Evolutionary conservation across 2,329 filamentous ascomycete species (phyloP).

Genomic region (Fusarium oxysporum): DNA sequence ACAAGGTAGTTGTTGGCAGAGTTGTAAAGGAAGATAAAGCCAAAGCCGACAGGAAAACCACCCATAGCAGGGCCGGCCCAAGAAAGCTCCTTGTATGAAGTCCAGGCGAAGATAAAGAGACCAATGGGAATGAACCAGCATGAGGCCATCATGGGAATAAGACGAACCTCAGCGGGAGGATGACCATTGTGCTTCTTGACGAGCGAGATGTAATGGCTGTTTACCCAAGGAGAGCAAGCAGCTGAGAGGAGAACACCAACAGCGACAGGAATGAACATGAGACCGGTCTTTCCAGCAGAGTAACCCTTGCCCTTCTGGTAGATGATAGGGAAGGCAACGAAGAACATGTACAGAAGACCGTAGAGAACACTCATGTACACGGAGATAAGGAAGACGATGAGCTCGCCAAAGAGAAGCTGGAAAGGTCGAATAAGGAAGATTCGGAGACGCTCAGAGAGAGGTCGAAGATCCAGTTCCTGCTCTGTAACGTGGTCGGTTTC

Average conservation of each 20-base stretch:
- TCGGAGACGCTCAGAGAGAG: constrained; percentile 74
- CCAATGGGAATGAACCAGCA: constrained; percentile 77
- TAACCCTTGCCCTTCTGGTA: constrained; percentile 86
- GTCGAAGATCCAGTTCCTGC: constrained; percentile 79
- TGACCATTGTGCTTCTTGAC: constrained; percentile 73
- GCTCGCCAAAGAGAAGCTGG: constrained; percentile 84
- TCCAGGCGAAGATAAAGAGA: constrained; percentile 70
- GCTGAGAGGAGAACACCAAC: constrained; percentile 79
- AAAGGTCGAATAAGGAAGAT: constrained; percentile 86
- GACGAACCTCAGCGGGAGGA: constrained; percentile 80
- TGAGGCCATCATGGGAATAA: constrained; percentile 84
- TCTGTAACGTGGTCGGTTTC: constrained; percentile 79
- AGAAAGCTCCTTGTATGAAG: constrained; percentile 71
- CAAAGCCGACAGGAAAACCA: constrained; percentile 79
- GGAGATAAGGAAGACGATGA: constrained; percentile 86
- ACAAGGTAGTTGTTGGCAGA: constrained; percentile 80
- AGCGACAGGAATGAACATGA: constrained; percentile 89
- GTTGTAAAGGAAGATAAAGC: constrained; percentile 88
- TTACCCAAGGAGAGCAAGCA: constrained; percentile 76
- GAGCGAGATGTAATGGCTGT: constrained; percentile 81
- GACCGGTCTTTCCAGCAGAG: constrained; percentile 76
- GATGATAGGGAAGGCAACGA: constrained; percentile 76
- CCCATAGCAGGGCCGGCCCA: constrained; percentile 81
- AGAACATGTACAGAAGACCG: constrained; percentile 81
- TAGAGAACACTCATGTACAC: constrained; percentile 89